These are phyloP conservation scores for Neospora caninum DNA, from an alignment of 169 alveolate genomes.

Conservation along the genomic window DNA sequence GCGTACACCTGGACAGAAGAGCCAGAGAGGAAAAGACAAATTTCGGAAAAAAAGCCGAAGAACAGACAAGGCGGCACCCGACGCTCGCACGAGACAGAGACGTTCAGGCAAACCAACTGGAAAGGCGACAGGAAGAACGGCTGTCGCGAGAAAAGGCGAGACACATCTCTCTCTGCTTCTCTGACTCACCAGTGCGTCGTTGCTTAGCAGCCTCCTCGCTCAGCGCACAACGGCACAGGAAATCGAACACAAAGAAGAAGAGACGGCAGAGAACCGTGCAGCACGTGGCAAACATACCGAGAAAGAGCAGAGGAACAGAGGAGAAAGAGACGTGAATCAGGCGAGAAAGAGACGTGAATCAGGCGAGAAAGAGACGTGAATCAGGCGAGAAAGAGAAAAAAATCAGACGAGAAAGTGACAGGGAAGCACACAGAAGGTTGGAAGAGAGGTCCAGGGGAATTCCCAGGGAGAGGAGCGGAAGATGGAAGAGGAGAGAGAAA, in stretches of 20 bases:
- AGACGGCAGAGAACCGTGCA: no score
- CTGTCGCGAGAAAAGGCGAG: no score
- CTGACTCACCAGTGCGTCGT: no score
- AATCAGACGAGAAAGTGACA: not conserved
- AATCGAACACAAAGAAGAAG: no score
- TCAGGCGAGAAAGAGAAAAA: not conserved
- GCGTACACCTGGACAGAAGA: slow-evolving; percentile 53
- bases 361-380: no score
- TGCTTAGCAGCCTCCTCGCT: no score
- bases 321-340: not conserved
- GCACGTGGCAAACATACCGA: not conserved
- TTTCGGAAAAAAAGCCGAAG: not conserved
- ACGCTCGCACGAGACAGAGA: not conserved
- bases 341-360: not conserved
- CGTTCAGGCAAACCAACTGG: not conserved
- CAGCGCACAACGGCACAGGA: no score
- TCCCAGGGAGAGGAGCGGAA: no score
- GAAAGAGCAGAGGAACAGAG: not conserved
- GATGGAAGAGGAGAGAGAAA: not conserved
- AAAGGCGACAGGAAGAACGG: not conserved
- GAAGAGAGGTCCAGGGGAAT: not conserved
- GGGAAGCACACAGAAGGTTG: not conserved
- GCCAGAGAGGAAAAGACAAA: not conserved
- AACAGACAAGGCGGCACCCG: not conserved
- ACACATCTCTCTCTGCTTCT: no score